phyloP scores from a whole-genome alignment of 345 rosid species.

The Alliaria petiolata region DNA sequence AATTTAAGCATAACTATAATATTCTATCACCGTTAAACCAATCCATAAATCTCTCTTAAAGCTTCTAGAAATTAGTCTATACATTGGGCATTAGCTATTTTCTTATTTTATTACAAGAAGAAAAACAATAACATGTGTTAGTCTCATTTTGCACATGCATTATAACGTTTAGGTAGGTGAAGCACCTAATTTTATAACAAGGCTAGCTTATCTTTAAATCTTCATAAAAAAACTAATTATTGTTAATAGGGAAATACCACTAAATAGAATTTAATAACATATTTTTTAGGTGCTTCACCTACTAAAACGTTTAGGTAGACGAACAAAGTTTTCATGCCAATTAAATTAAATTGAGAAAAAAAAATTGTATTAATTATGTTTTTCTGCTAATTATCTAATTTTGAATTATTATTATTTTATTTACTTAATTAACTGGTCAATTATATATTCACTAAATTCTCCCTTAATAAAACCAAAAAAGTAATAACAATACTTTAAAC shows the following conservation, averaged over 20 bases:
- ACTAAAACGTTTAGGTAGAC: too few relatives aligned
- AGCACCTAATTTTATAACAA: slow-evolving; percentile 23
- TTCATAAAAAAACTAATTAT: background rate
- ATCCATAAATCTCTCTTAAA: background rate
- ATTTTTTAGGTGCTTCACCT: too few relatives aligned
- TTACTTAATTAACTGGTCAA: too few relatives aligned
- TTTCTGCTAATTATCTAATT: too few relatives aligned
- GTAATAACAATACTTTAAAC: background rate
- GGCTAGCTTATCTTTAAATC: background rate
- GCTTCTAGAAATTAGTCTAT: background rate
- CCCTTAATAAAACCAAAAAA: too few relatives aligned
- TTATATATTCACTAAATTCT: too few relatives aligned
- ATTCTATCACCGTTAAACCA: background rate
- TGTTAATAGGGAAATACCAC: background rate
- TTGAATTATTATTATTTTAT: too few relatives aligned
- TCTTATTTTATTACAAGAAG: background rate
- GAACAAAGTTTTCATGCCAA: too few relatives aligned
- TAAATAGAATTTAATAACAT: too few relatives aligned
- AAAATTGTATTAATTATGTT: too few relatives aligned
- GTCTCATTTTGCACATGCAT: slow-evolving; percentile 25
- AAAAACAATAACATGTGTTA: slow-evolving; percentile 2
- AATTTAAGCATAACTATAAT: background rate
- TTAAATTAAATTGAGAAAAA: too few relatives aligned
- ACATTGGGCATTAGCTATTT: background rate
- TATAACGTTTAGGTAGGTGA: slow-evolving; percentile 31